These are phyloP conservation scores for Fulvia fulva DNA, from an alignment of 2,329 filamentous ascomycete genomes.

Conservation along the genomic window DNA sequence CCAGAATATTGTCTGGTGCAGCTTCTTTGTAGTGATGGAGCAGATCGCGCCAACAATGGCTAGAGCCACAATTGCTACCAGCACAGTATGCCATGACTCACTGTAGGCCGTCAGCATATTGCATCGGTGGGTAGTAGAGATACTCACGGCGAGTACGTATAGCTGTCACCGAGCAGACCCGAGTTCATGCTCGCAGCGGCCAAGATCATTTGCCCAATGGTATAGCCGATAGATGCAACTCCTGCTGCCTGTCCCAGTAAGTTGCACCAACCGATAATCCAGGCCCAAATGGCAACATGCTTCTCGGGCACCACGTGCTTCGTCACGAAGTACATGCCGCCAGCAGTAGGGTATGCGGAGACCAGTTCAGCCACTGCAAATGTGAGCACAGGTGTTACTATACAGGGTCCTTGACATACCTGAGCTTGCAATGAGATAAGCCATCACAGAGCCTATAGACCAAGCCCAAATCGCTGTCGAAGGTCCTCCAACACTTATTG, in stretches of 20 bases:
- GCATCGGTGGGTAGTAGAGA: background rate
- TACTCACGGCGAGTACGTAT: slow-evolving; percentile 56
- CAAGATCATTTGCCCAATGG: slow-evolving; percentile 61
- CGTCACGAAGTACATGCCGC: slow-evolving; percentile 66
- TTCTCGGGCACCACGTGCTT: slow-evolving; percentile 60
- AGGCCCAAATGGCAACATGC: slow-evolving; percentile 60
- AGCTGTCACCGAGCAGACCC: slow-evolving; percentile 45
- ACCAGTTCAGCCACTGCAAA: slow-evolving; percentile 58
- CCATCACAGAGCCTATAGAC: slow-evolving; percentile 61
- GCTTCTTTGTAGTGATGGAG: slow-evolving; percentile 57
- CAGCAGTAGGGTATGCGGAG: slow-evolving; percentile 63
- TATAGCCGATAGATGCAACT: slow-evolving; percentile 60
- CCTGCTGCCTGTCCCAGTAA: slow-evolving; percentile 61
- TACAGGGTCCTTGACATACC: slow-evolving; percentile 33
- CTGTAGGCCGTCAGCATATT: slow-evolving; percentile 35
- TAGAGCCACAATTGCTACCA: slow-evolving; percentile 55
- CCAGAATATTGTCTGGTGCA: slow-evolving; percentile 60
- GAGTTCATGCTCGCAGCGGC: slow-evolving; percentile 61
- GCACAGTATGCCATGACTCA: slow-evolving; percentile 55
- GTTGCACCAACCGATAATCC: slow-evolving; percentile 63
- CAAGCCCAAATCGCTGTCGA: slow-evolving; percentile 64
- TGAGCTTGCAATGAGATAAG: slow-evolving; percentile 60
- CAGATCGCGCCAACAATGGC: slow-evolving; percentile 57
- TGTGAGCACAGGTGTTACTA: background rate
- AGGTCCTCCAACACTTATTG: slow-evolving; percentile 57